Evolutionary conservation across 75 land plant genomes (phyloP).

Genomic region (Larix kaempferi): DNA sequence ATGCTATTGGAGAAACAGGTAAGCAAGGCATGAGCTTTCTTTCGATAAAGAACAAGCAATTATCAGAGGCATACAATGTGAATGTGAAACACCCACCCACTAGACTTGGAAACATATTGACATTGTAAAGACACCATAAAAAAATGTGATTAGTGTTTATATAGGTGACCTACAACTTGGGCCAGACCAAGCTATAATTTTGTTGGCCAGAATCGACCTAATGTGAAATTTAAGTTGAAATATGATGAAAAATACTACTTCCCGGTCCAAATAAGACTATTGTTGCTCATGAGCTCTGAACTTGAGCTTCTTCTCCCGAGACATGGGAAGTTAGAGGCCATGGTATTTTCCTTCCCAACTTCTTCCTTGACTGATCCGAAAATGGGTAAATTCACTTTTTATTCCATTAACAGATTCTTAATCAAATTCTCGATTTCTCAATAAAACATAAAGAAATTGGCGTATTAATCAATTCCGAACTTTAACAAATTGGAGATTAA

Average conservation of each 20-base stretch:
- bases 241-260: not conserved
- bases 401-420: too few species aligned
- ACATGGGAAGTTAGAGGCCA: not conserved
- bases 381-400: too few species aligned
- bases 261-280: slow-evolving; percentile 6
- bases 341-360: not conserved
- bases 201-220: not conserved
- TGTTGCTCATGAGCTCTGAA: slow-evolving; percentile 1
- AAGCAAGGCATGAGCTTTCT: not conserved
- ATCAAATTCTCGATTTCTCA: too few species aligned
- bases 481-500: too few species aligned
- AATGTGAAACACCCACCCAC: not conserved
- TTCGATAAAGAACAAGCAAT: not conserved
- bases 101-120: not conserved
- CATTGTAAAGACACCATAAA: not conserved
- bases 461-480: too few species aligned
- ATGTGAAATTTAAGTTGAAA: not conserved
- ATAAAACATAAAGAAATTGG: too few species aligned
- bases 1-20: not conserved
- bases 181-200: not conserved
- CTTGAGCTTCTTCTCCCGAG: slow-evolving; percentile 7
- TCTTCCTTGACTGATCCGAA: slow-evolving; percentile 7
- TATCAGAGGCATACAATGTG: not conserved
- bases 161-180: not conserved
- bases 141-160: not conserved